These are phyloP conservation scores for Lophiostoma macrostomum DNA, from an alignment of 495 filamentous ascomycete species.

Conservation along the genomic window DNA sequence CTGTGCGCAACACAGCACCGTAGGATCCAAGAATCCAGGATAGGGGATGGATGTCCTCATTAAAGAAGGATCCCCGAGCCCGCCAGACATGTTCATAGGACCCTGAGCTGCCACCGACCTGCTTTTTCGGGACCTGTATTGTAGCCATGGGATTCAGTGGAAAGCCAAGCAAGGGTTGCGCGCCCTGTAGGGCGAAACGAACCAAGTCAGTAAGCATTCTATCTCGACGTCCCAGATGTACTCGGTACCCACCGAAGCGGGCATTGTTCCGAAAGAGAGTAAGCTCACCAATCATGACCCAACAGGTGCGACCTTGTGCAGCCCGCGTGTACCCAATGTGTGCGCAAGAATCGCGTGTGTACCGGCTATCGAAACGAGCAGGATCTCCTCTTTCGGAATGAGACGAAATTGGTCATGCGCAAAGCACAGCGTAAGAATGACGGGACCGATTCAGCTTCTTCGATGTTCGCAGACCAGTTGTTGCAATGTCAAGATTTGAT, in stretches of 20 bases:
- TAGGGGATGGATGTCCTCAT: background rate
- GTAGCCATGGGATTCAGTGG: constrained; percentile 5
- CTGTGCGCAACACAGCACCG: no score
- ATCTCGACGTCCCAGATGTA: background rate
- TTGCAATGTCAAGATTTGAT: background rate
- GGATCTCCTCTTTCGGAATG: constrained; percentile 11
- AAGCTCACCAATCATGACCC: no score
- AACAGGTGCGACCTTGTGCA: constrained; percentile 12
- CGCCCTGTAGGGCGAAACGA: constrained; percentile 12
- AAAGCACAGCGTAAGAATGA: background rate
- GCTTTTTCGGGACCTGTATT: background rate
- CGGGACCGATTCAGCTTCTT: background rate
- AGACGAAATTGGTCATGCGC: constrained; percentile 2
- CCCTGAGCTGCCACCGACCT: background rate
- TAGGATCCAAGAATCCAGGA: no score
- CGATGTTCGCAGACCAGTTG: background rate
- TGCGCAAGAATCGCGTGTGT: constrained; percentile 12
- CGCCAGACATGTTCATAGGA: background rate
- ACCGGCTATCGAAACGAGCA: constrained; percentile 11
- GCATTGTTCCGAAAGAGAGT: no score
- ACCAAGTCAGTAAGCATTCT: constrained; percentile 11
- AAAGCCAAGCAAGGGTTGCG: constrained; percentile 9
- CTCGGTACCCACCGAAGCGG: no score
- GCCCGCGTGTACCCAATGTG: constrained; percentile 14
- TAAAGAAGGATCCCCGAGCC: background rate